Base-by-base conservation (phyloP, 2,329 filamentous ascomycete species). In the Colletotrichum siamense region DNA sequence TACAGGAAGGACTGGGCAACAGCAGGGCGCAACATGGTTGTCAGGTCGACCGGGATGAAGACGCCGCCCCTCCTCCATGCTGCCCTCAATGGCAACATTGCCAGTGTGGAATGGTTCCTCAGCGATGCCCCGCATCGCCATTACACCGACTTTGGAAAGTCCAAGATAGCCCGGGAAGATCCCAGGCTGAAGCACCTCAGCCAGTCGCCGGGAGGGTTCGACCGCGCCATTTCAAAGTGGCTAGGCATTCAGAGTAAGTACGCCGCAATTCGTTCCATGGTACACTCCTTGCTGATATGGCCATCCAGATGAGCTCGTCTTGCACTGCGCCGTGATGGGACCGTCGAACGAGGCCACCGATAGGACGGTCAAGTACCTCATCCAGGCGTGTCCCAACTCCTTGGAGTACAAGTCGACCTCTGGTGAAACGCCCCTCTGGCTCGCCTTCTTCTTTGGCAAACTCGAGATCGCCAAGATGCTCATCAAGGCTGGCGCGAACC, bases 91-190 rank as follows among this genome's bases (percentile, higher is more conserved):
- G 91, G 92, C 5, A 93, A 88, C 24, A 82, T 96, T n/a, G 90
- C 93, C 52, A 89, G 90, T 22, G 91, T 95, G 0, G 92, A 97
- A 81, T 98, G 94, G 91, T 95, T 96, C 82, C 84, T 95, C 71
- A 92, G 94, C 73, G 94, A 95, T 77, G 90, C 91, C 1, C 94
- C 95, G 0, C 85, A 91, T 79, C 88, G 92, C 32, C 87, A 91
- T 70, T 97, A 97, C 80, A 84, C 89, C 30, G 91, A 95, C 62
- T 97, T 96, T 81, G 89, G 87, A 52, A 86, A 87, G 77, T 90
- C 92, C 0, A 90, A 92, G 78, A 83, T 86, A 2, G 90, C 94
- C 71, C 88, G 87, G 76, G 87, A 92, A 28, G 93, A 96, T 77
- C 84, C 89, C 68, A 88, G 91, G 52, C 84, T 96, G 64, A 90